Conservation (phyloP, 176 grass and related monocot genomes). For the Zoysia pacifica region DNA sequence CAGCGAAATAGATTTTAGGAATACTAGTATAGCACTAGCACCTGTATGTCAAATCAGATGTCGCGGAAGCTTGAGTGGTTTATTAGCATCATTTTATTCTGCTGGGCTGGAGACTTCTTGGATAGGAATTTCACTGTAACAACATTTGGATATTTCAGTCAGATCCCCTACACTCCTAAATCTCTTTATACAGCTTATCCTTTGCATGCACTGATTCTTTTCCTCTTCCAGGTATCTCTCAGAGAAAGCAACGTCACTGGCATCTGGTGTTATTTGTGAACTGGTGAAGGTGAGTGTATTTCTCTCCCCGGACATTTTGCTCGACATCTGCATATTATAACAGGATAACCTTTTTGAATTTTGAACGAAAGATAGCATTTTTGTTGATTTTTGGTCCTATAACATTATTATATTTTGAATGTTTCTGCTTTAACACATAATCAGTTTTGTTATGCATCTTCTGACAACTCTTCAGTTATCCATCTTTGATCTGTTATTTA, state of each 20-base stretch:
- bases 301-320: conserved; percentile 25
- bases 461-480: conserved; percentile 9
- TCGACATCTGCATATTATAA: background rate
- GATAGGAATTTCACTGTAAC: background rate
- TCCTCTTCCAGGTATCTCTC: conserved; percentile 73
- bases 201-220: conserved; percentile 34
- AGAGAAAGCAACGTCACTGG: conserved; percentile 77
- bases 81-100: too few species aligned
- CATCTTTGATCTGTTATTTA: background rate
- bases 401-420: background rate
- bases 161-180: background rate
- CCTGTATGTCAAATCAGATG: too few species aligned
- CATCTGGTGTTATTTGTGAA: conserved; percentile 69
- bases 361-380: conserved; percentile 11
- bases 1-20: too few species aligned
- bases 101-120: background rate
- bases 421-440: background rate
- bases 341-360: conserved; percentile 15
- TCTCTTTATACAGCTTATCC: background rate
- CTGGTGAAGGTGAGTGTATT: conserved; percentile 60
- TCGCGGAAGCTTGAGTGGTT: too few species aligned
- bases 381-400: conserved; percentile 14
- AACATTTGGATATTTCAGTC: conserved; percentile 11
- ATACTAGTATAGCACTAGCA: too few species aligned
- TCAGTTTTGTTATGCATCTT: background rate